Base-by-base conservation (phyloP, 1,284 basidiomycete species). In the Malassezia caprae region DNA sequence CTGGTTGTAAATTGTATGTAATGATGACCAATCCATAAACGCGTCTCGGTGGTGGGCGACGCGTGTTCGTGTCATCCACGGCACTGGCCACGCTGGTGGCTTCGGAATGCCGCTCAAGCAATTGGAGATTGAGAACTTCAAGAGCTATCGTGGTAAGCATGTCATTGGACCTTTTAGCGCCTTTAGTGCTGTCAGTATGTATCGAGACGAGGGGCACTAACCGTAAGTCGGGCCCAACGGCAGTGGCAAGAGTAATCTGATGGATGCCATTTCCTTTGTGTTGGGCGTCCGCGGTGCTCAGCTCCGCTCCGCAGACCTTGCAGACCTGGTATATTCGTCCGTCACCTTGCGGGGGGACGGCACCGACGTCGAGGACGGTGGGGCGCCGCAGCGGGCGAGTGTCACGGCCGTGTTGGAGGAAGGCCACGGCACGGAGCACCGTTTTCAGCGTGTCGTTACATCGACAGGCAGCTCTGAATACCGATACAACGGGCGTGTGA, bases 211-310 rank as follows among this genome's bases (percentile, higher is more conserved):
- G 17, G 8, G 12, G 27, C 11, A 6, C 26, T 13, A 13, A 26
- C 43, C 31, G 8, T 37, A 13, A 63, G 53, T 74, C 67, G 94
- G 94, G 23, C 93, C 94, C 41, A 98, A 99, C 84, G 94, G 94
- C 55, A 90, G 91, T 3, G 94, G 94, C 62, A 98, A 99, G 76
- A 93, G 89, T 31, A 99, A 99, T 75, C 82, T 98, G 60, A 98
- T 98, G 94, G 94, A 99, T 75, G 94, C 94, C 53, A 96, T 99
- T 65, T 98, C 94, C 2, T 98, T 98, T 74, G 94, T 98, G 5
- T 83, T 99, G 8, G 93, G 94, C 28, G 87, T 98, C 44, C 90
- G 91, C 78, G 90, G 87, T 53, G 86, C 85, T 1, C 90, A 96
- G 66, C 81, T 99, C 21, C 82, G 94, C 42, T 90, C 87, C 66